Base-by-base conservation (phyloP, 2,329 filamentous ascomycete genomes). In the Diaporthe destruens region DNA sequence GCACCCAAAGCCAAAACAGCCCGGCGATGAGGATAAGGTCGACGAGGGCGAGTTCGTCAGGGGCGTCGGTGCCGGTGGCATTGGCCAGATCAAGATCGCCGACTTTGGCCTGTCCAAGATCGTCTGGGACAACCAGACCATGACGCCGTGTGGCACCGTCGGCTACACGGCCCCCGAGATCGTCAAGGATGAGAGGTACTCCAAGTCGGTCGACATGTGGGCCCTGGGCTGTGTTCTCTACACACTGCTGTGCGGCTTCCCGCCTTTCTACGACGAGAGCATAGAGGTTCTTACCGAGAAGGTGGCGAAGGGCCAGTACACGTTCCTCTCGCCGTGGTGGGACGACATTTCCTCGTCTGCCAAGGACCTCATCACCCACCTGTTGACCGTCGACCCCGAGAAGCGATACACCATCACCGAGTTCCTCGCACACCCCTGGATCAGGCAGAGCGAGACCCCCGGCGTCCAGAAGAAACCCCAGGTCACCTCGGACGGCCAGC, bases 161-260 rank as follows among this genome's bases (percentile, higher is more conserved):
- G 96, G 96, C 55, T 99, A 99, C 84, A 98, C 96, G 5, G 96
- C 96, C 4, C 96, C 96, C 9, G 96, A 99, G 81, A 99, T 99
- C 75, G 96, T 99, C 81, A 98, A 98, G 84, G 96, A 99, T 83
- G 96, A 99, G 84, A 91, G 95, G 29, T 99, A 99, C 83, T 98
- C 96, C 49, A 99, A 98, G 87, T 97, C 94, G 67, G 96, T 99
- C 57, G 96, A 99, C 80, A 99, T 99, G 96, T 99, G 96, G 96
- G 96, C 96, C 4, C 84, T 99, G 42, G 96, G 96, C 18, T 99
- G 96, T 81, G 96, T 99, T 14, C 87, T 99, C 6, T 99, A 99
- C 85, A 99, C 96, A 0, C 86, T 99, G 1, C 92, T 99, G 20
- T 99, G 96, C 78, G 96, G 96, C 18, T 99, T 99, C 85, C 96